Base-by-base conservation (phyloP, 176 grass and related monocot genomes). In the Alopecurus myosuroides region DNA sequence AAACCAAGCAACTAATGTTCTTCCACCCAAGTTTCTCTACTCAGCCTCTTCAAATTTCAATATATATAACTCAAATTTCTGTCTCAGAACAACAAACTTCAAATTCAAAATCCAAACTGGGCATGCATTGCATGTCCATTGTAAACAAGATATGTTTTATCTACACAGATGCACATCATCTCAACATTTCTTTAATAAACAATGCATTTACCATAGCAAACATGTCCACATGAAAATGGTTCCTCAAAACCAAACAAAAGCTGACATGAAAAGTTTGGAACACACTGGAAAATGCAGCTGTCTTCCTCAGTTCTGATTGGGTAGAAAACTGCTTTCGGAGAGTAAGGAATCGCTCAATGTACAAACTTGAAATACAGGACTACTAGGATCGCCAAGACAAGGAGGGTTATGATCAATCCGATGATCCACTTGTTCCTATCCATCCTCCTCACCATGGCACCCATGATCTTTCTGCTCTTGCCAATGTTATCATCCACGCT, bases 331-430 rank as follows among this genome's bases (percentile, higher is more conserved):
- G 41, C 4, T 30, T 36, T 69, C 14, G 11, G 48, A 66, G 22
- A 46, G 53, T 76, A 29, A 65, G 30, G 34, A 80, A 51, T 52
- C 18, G 10, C 44, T 92, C 86, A 95, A 57, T 87, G 83, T 10
- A 90, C 49, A 51, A 98, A 88, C 84, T 95, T 98, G 77, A 98
- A 92, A 86, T 98, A 98, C n/a, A 98, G 85, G 40, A 88, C 91
- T 22, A 83, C 83, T 37, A 95, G 52, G 39, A 98, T 92, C 1
- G 77, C 91, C 70, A 98, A 48, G 25, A 93, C 68, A 65, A 98
- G 82, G 67, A 84, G 51, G 1, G 39, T 33, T 39, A 95, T 88
- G 76, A 98, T 88, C 25, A 86, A 23, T 46, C 93, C 77, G 2
- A 95, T 95, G 71, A 93, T 93, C 88, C 86, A 95, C 80, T 98